Percentiles rank a stretch among this genome's conserved stretches.
phyloP scores from a whole-genome alignment of 2,329 filamentous ascomycete genomes.

The Lecanosticta acicola region DNA sequence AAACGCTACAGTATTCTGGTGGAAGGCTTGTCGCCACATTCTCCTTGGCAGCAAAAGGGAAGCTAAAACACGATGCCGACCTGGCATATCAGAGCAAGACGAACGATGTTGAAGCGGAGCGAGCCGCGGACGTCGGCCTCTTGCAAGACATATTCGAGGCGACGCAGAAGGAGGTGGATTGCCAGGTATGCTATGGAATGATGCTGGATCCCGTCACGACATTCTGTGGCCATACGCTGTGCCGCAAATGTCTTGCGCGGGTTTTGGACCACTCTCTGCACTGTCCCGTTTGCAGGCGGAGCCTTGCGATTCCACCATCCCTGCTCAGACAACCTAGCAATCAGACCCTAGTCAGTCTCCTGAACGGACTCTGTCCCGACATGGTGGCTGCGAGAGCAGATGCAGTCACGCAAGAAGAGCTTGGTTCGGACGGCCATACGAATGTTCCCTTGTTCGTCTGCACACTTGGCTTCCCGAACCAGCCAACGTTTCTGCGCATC shows the following conservation, averaged over 20 bases:
- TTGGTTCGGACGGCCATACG: conserved; percentile 50
- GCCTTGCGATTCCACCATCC: conserved; percentile 50
- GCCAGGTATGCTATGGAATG: conserved; percentile 78
- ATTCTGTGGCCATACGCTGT: conserved; percentile 83
- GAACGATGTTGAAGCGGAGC: conserved; percentile 34
- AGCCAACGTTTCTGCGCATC: conserved; percentile 83
- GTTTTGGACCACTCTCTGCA: conserved; percentile 70
- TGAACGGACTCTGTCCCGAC: conserved; percentile 64
- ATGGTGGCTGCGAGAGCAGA: conserved; percentile 55
- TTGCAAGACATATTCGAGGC: conserved; percentile 57
- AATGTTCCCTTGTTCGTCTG: conserved; percentile 73
- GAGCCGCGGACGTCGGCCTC: conserved; percentile 44
- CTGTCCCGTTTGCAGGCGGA: conserved; percentile 74
- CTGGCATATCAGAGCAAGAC: conserved; percentile 19
- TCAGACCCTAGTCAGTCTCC: conserved; percentile 55
- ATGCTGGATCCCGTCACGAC: conserved; percentile 80
- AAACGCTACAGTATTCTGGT: conserved; percentile 45
- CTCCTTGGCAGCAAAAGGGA: conserved; percentile 56
- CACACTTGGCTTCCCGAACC: conserved; percentile 71
- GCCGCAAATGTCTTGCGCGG: conserved; percentile 69
- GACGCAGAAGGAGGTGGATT: conserved; percentile 69
- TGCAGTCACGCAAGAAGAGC: conserved; percentile 53
- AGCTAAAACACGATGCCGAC: conserved; percentile 48
- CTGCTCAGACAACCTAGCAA: conserved; percentile 54
- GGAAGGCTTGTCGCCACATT: conserved; percentile 63